Evolutionary conservation across 139 green algal genomes (phyloP), one percentile per base, ranked within the genome.

Genomic region (Spirogloea muscicola): DNA sequence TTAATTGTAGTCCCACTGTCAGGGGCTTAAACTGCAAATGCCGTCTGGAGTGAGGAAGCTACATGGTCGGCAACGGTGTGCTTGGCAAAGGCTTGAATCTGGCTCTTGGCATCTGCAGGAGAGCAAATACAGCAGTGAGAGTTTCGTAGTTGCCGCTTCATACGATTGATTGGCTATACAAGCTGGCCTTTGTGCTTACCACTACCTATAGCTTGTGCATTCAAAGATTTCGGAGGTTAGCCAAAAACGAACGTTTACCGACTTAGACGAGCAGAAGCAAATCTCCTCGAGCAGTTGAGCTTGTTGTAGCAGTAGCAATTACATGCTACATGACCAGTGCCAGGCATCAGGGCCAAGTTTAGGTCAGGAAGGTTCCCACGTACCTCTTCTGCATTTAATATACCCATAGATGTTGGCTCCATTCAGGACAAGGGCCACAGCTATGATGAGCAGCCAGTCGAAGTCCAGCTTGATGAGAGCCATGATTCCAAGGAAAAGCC

Each of bases 381-480:
- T 2, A 82, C 68, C 75, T 82, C 55, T 62, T 7, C 75, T 43
- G 49, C 75, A 82, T 46, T 82, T 82, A 34, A 58, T 79, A 44
- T 63, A 82, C 36, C 75, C 75, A 27, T 66, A 46, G 34, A 82
- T 80, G 68, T 82, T 82, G 40, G 67, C 44, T 2, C 16, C 37
- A 9, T 42, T 43, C 25, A 82, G 58, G 18, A 82, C 68, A 18
- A 82, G 21, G 18, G 75, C 75, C 0, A 82, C 68, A 9, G 58
- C 74, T 21, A 82, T 52, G 25, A 82, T 82, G 43, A 82, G 68
- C 29, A 82, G 68, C 31, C 79, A 82, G 61, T 82, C 68, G 33
- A 78, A 78, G 36, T 33, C 63, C 2, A 82, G 42, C 0, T 63
- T 68, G 55, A 82, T 63, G 57, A 82, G 3, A 18, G 55, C 49